Evolutionary conservation across 176 grass and related monocot genomes (phyloP).

Genomic region (Carex kokanica): DNA sequence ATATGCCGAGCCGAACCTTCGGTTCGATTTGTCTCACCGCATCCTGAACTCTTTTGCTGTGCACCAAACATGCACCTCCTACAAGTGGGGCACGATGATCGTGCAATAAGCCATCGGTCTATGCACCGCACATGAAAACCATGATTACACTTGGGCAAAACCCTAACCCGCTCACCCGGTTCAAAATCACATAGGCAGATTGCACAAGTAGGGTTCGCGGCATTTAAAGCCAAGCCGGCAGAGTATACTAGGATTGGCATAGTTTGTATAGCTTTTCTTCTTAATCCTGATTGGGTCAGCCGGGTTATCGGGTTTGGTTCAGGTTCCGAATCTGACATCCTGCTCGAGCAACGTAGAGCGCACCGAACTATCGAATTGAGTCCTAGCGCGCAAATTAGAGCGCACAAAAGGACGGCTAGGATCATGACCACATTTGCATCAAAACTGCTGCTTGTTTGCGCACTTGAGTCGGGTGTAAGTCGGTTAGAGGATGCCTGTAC

Average conservation of each 20-base stretch:
- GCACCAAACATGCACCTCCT: slow-evolving; percentile 46
- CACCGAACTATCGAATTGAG: slow-evolving; percentile 75
- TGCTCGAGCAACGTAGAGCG: slow-evolving; percentile 49
- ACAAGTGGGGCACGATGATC: slow-evolving; percentile 79
- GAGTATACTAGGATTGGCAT: slow-evolving; percentile 73
- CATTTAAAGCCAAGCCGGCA: slow-evolving; percentile 34
- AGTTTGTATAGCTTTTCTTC: slow-evolving; percentile 61
- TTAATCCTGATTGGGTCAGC: slow-evolving; percentile 46
- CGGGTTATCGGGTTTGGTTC: slow-evolving; percentile 31
- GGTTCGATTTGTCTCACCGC: slow-evolving; percentile 26
- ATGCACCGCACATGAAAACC: slow-evolving; percentile 90
- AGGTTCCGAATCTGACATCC: slow-evolving; percentile 15
- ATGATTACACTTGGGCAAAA: slow-evolving; percentile 74
- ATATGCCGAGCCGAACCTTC: slow-evolving; percentile 13
- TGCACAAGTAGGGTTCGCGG: slow-evolving; percentile 47
- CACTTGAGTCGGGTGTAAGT: background rate
- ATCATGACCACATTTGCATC: slow-evolving; percentile 84
- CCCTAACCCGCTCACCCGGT: slow-evolving; percentile 57
- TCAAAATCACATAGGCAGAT: slow-evolving; percentile 86
- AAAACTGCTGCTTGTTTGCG: slow-evolving; percentile 29
- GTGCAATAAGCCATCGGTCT: slow-evolving; percentile 72
- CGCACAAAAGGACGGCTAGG: slow-evolving; percentile 70
- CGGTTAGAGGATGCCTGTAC: slow-evolving; percentile 12
- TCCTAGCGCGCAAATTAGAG: slow-evolving; percentile 67
- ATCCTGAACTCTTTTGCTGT: slow-evolving; percentile 45